Conservation (phyloP, 1,139 yeast genomes). For the Pichia norvegensis region DNA sequence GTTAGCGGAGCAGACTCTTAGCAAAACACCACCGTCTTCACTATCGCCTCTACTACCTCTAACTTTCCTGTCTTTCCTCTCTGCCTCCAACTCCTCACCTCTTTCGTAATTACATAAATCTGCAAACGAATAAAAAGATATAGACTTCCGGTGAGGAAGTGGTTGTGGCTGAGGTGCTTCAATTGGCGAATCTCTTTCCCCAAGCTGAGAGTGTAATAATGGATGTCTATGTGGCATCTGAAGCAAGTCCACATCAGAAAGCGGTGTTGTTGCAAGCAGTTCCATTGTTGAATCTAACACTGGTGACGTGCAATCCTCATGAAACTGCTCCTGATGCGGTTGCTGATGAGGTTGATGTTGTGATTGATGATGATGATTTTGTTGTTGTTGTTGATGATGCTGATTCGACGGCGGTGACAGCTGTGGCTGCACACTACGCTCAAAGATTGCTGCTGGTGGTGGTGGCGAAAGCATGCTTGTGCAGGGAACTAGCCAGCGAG, state of each 20-base stretch:
- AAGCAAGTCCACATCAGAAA: constrained; percentile 24
- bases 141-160: constrained; percentile 6
- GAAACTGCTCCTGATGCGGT: neutral
- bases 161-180: neutral
- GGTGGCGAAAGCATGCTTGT: neutral
- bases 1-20: constrained; percentile 20
- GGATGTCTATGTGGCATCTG: constrained; percentile 21
- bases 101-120: constrained; percentile 26
- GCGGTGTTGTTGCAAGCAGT: constrained; percentile 16
- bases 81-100: neutral
- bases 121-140: constrained; percentile 26
- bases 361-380: neutral
- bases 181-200: too few relatives aligned
- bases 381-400: neutral
- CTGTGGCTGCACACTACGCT: neutral
- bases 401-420: neutral
- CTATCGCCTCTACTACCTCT: neutral
- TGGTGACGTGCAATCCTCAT: constrained; percentile 27
- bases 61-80: neutral
- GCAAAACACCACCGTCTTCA: neutral
- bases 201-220: neutral
- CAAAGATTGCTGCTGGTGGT: neutral
- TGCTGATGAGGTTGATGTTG: neutral
- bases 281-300: constrained; percentile 29
- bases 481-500: too few relatives aligned